These are phyloP conservation scores for Saturnispora serradocipensis DNA, from an alignment of 805 yeast species.

Conservation along the genomic window DNA sequence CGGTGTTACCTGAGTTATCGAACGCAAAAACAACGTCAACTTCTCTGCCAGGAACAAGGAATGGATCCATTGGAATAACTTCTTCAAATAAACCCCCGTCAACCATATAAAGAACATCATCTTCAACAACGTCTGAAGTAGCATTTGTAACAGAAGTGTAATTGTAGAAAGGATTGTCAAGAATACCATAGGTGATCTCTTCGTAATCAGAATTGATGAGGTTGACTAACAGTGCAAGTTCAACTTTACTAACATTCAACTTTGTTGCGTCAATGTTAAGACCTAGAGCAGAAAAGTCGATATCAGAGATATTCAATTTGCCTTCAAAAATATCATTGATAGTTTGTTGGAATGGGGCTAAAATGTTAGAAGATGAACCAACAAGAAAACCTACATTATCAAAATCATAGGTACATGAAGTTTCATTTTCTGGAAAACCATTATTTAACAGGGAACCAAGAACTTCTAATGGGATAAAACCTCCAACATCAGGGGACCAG, in stretches of 20 bases:
- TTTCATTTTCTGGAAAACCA: conserved; percentile 40
- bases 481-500: conserved; percentile 63
- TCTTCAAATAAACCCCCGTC: conserved; percentile 35
- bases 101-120: conserved; percentile 16
- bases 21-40: conserved; percentile 56
- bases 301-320: conserved; percentile 7
- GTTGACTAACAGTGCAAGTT: conserved; percentile 12
- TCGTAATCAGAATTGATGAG: conserved; percentile 37
- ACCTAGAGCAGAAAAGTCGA: conserved; percentile 13
- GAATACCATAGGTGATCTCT: conserved; percentile 36
- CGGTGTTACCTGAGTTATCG: conserved; percentile 57
- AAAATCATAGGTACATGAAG: conserved; percentile 51
- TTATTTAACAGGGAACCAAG: conserved; percentile 53
- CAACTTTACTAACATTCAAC: conserved; percentile 11
- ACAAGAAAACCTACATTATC: conserved; percentile 72
- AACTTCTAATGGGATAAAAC: conserved; percentile 56
- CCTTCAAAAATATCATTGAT: conserved; percentile 12
- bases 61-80: conserved; percentile 55
- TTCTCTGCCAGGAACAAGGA: conserved; percentile 47
- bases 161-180: conserved; percentile 35
- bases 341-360: conserved; percentile 24
- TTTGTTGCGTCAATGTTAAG: conserved; percentile 11
- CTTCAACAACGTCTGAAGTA: conserved; percentile 17
- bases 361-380: conserved; percentile 70
- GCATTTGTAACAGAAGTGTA: conserved; percentile 26